Percentiles rank a stretch among this genome's conserved stretches.
These are phyloP conservation scores for Penicillium sp. DNA, from an alignment of 2,329 filamentous ascomycete genomes.

Conservation along the genomic window DNA sequence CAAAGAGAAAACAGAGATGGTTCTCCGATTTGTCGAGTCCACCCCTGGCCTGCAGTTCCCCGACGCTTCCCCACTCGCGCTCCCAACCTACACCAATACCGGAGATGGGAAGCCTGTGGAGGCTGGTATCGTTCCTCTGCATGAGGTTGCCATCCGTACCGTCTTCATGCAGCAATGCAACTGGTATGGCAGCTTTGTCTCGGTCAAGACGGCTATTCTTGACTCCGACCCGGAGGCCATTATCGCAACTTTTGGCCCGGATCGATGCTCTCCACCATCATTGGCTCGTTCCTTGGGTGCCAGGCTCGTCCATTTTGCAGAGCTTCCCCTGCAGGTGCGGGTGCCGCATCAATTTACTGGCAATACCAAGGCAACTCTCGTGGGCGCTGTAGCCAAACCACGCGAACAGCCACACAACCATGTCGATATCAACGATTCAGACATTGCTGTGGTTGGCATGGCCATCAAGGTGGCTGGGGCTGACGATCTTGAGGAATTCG, in stretches of 20 bases:
- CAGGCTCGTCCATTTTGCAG: neutral
- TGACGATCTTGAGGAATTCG: neutral
- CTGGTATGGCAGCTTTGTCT: neutral
- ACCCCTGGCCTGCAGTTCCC: slow-evolving; percentile 37
- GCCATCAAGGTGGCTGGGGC: neutral
- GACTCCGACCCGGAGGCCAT: neutral
- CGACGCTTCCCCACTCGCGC: slow-evolving; percentile 29
- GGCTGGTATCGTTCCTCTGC: neutral
- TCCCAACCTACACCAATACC: slow-evolving; percentile 26
- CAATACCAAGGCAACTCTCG: neutral
- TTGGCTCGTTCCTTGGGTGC: neutral
- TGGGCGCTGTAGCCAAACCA: neutral
- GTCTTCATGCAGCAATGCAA: neutral
- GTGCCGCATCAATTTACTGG: neutral
- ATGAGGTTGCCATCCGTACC: neutral
- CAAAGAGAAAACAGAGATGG: neutral
- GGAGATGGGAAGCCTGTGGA: neutral
- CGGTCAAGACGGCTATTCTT: neutral
- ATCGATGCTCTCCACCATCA: neutral
- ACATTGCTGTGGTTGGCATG: neutral
- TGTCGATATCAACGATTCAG: neutral
- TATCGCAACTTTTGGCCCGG: neutral
- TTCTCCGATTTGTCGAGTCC: slow-evolving; percentile 28
- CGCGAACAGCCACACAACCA: neutral
- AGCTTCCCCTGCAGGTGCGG: neutral